These are phyloP conservation scores for Sporothrix pallida DNA, from an alignment of 2,329 filamentous ascomycete genomes.

Conservation along the genomic window DNA sequence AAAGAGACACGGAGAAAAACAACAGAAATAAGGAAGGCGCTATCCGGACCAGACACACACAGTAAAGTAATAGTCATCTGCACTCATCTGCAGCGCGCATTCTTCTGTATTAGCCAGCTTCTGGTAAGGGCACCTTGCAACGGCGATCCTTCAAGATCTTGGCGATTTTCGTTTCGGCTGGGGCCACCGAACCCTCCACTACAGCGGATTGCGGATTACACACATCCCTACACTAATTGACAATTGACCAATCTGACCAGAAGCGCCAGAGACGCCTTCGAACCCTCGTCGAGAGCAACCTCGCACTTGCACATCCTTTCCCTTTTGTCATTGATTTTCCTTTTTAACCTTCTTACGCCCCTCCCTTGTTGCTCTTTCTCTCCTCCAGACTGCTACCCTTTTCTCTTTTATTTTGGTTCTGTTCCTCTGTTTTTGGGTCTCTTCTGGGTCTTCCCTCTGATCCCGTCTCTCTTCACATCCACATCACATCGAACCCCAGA, in stretches of 20 bases:
- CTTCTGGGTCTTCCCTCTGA: not conserved
- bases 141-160: constrained; percentile 29
- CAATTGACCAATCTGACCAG: not conserved
- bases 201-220: constrained; percentile 12
- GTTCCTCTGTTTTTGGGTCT: not conserved
- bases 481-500: not conserved
- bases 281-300: not conserved
- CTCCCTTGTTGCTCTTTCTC: constrained; percentile 10
- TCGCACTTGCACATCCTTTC: constrained; percentile 25
- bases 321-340: constrained; percentile 22
- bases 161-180: constrained; percentile 30
- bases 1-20: not conserved
- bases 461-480: not conserved
- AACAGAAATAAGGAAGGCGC: constrained; percentile 9
- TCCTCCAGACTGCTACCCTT: not conserved
- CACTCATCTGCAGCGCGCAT: not conserved
- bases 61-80: not conserved
- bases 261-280: no score
- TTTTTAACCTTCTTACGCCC: constrained; percentile 21
- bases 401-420: constrained; percentile 2
- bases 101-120: constrained; percentile 9
- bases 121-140: constrained; percentile 22
- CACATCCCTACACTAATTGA: constrained; percentile 8
- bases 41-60: constrained; percentile 10
- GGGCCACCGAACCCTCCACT: constrained; percentile 22